Evolutionary conservation across 768 basidiomycete genomes (phyloP).

Genomic region (button mushroom (Agaricus bisporus)): DNA sequence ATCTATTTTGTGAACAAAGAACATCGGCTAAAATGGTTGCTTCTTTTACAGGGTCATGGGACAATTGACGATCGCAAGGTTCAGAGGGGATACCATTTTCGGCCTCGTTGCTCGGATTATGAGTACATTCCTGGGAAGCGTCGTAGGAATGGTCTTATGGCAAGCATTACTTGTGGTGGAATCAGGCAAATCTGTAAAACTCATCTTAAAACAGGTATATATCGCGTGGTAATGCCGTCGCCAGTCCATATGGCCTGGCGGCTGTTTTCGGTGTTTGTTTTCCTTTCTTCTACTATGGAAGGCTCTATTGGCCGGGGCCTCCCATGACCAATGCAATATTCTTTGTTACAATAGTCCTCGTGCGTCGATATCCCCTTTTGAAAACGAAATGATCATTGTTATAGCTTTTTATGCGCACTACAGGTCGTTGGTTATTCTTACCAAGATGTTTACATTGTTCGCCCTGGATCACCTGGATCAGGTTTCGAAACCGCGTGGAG

Average conservation of each 20-base stretch:
- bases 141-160: constrained; percentile 65
- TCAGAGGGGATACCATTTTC: constrained; percentile 71
- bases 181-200: background rate
- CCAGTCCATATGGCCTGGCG: constrained; percentile 66
- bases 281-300: constrained; percentile 66
- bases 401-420: background rate
- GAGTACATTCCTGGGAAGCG: constrained; percentile 60
- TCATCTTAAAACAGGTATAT: constrained; percentile 47
- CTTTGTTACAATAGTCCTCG: constrained; percentile 57
- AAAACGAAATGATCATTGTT: background rate
- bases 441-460: constrained; percentile 44
- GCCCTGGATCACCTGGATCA: constrained; percentile 47
- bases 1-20: background rate
- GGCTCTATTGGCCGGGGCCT: constrained; percentile 68
- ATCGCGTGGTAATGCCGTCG: constrained; percentile 51
- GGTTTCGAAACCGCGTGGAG: constrained; percentile 71
- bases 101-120: constrained; percentile 54
- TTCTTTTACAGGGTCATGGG: constrained; percentile 56
- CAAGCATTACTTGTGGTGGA: constrained; percentile 21
- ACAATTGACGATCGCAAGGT: constrained; percentile 64
- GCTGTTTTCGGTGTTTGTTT: constrained; percentile 63
- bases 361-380: constrained; percentile 22
- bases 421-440: constrained; percentile 75
- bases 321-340: constrained; percentile 69
- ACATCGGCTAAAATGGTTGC: background rate